phyloP scores from a whole-genome alignment of 768 basidiomycete genomes.

The Mycena amicta region DNA sequence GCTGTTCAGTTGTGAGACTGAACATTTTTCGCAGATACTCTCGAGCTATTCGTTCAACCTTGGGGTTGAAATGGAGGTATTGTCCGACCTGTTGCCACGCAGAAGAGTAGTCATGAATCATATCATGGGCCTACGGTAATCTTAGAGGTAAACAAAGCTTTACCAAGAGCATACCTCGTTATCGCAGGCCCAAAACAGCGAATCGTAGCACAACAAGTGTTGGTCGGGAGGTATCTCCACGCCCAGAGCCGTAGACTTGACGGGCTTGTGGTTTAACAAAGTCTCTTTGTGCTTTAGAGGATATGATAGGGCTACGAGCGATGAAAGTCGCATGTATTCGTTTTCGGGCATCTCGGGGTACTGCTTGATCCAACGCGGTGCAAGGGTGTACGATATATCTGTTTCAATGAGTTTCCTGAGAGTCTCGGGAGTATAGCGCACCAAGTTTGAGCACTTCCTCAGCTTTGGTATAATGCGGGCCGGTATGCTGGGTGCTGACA shows the following conservation, averaged over 20 bases:
- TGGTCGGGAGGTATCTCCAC: neutral
- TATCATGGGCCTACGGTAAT: slow-evolving; percentile 5
- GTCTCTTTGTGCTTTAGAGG: neutral
- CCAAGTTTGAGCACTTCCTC: slow-evolving; percentile 1
- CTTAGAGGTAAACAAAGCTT: neutral
- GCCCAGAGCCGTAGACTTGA: neutral
- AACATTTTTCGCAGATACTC: slow-evolving; percentile 26
- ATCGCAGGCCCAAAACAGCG: neutral
- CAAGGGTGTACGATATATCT: slow-evolving; percentile 10
- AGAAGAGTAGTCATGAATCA: slow-evolving; percentile 26
- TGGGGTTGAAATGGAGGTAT: slow-evolving; percentile 28
- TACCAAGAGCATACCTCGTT: slow-evolving; percentile 8
- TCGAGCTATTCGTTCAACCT: slow-evolving; percentile 23
- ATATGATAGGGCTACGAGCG: neutral
- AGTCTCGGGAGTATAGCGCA: slow-evolving; percentile 17
- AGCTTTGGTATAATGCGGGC: slow-evolving; percentile 4
- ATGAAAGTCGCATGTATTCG: neutral
- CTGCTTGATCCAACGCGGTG: slow-evolving; percentile 1
- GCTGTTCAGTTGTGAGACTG: slow-evolving; percentile 6
- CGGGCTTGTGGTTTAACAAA: neutral
- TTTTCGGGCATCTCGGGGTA: slow-evolving; percentile 1
- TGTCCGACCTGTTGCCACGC: slow-evolving; percentile 32
- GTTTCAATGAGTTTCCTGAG: neutral
- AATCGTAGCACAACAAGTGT: slow-evolving; percentile 7
- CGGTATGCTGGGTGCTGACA: neutral